Percentiles rank a stretch among this genome's conserved stretches.
phyloP scores from a whole-genome alignment of 1,284 basidiomycete species.

The Inonotus hispidus region DNA sequence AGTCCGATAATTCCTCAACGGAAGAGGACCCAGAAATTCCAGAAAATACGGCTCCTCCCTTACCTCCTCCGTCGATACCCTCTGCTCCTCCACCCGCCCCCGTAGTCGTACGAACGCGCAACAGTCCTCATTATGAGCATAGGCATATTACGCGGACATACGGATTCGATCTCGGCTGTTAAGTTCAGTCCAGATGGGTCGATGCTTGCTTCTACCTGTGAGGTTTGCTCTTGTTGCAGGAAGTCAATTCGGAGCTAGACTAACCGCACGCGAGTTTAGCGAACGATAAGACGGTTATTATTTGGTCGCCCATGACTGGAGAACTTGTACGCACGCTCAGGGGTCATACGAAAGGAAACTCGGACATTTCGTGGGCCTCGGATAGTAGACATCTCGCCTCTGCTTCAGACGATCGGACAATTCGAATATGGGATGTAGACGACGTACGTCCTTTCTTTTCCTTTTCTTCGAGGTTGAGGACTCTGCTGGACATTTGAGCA shows the following conservation, averaged over 20 bases:
- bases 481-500: conserved; percentile 8
- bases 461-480: not conserved
- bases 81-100: conserved; percentile 20
- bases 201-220: conserved; percentile 74
- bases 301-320: conserved; percentile 77
- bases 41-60: conserved; percentile 36
- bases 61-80: conserved; percentile 29
- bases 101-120: conserved; percentile 30
- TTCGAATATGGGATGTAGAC: conserved; percentile 84
- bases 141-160: conserved; percentile 67
- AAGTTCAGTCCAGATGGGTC: conserved; percentile 83
- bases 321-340: conserved; percentile 67
- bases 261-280: conserved; percentile 36
- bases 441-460: conserved; percentile 43
- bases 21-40: conserved; percentile 77
- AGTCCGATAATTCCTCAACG: conserved; percentile 73
- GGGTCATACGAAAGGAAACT: conserved; percentile 78
- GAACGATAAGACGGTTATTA: conserved; percentile 70
- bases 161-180: conserved; percentile 72
- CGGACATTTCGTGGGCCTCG: conserved; percentile 83
- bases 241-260: not conserved
- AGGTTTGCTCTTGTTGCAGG: conserved; percentile 25
- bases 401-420: conserved; percentile 84
- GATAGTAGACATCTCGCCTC: conserved; percentile 81
- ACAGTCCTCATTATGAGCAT: conserved; percentile 65